Percentiles rank a stretch among this genome's conserved stretches.
These are phyloP conservation scores for Malassezia globosa DNA, from an alignment of 1,284 basidiomycete genomes.

Conservation along the genomic window DNA sequence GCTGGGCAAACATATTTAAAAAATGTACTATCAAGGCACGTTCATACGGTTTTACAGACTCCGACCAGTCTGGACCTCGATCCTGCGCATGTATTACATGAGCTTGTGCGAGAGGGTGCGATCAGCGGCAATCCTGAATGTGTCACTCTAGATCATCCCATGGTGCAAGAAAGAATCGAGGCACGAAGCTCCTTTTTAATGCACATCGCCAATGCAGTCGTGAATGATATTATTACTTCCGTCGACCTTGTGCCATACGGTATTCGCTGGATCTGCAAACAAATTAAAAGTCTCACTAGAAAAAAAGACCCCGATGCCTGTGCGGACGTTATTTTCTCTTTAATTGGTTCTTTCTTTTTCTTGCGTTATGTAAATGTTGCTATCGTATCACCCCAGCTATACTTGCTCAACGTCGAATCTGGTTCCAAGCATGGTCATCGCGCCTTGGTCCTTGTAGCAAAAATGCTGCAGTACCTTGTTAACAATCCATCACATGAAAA, in stretches of 20 bases:
- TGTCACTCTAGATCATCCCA: constrained; percentile 72
- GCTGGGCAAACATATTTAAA: constrained; percentile 97
- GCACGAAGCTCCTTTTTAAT: constrained; percentile 89
- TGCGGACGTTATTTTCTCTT: constrained; percentile 91
- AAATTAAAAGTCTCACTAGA: constrained; percentile 91
- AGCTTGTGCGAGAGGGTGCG: constrained; percentile 63
- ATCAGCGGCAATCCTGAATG: constrained; percentile 49
- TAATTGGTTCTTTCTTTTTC: constrained; percentile 99
- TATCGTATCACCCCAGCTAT: constrained; percentile 98
- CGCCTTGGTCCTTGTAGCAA: constrained; percentile 92
- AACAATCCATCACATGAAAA: constrained; percentile 98
- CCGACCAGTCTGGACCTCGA: constrained; percentile 97
- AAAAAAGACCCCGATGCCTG: constrained; percentile 95
- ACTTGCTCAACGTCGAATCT: constrained; percentile 95
- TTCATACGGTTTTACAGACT: constrained; percentile 95
- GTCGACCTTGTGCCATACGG: constrained; percentile 96
- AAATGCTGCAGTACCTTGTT: constrained; percentile 97
- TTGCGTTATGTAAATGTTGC: constrained; percentile 99
- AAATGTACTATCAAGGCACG: constrained; percentile 85
- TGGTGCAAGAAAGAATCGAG: constrained; percentile 90
- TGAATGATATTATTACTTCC: constrained; percentile 93
- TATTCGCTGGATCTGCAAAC: constrained; percentile 99
- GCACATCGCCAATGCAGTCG: constrained; percentile 95
- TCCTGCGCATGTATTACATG: constrained; percentile 68
- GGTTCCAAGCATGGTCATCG: constrained; percentile 93